Conservation (phyloP, 2,329 filamentous ascomycete genomes). For the Cladosporium austrohemisphaericum region DNA sequence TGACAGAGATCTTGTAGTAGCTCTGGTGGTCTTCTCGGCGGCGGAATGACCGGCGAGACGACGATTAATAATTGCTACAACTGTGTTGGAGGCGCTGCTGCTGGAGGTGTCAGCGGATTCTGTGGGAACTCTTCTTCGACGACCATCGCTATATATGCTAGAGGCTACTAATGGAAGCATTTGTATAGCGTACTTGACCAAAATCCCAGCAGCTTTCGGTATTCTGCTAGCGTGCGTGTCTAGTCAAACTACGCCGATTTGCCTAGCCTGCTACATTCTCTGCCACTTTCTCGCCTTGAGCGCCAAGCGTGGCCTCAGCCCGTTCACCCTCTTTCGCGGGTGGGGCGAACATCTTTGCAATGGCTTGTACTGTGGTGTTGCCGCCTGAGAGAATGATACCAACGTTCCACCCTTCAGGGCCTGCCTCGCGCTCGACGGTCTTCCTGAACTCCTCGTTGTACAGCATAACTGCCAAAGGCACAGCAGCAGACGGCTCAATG, state of each 20-base stretch:
- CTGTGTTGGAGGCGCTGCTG: slow-evolving; percentile 21
- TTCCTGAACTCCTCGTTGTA: slow-evolving; percentile 76
- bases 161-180: slow-evolving; percentile 25
- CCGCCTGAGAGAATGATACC: slow-evolving; percentile 58
- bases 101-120: slow-evolving; percentile 20
- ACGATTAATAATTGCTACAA: slow-evolving; percentile 30
- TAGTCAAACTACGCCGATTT: no score
- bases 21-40: slow-evolving; percentile 3
- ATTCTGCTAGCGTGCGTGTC: no score
- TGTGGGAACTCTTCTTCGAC: slow-evolving; percentile 27
- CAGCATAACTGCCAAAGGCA: slow-evolving; percentile 72
- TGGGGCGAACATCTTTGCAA: slow-evolving; percentile 48
- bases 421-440: slow-evolving; percentile 65
- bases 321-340: slow-evolving; percentile 30
- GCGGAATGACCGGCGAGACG: slow-evolving; percentile 22
- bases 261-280: slow-evolving; percentile 43
- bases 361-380: slow-evolving; percentile 58
- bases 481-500: slow-evolving; percentile 79
- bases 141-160: slow-evolving; percentile 30
- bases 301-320: slow-evolving; percentile 36
- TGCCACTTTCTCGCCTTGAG: slow-evolving; percentile 35
- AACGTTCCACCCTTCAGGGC: slow-evolving; percentile 68
- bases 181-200: no score
- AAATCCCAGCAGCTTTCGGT: no score
- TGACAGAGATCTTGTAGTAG: neutral